Base-by-base conservation (phyloP, 192 early-diverging fungal species). In the Phycomyces nitens region DNA sequence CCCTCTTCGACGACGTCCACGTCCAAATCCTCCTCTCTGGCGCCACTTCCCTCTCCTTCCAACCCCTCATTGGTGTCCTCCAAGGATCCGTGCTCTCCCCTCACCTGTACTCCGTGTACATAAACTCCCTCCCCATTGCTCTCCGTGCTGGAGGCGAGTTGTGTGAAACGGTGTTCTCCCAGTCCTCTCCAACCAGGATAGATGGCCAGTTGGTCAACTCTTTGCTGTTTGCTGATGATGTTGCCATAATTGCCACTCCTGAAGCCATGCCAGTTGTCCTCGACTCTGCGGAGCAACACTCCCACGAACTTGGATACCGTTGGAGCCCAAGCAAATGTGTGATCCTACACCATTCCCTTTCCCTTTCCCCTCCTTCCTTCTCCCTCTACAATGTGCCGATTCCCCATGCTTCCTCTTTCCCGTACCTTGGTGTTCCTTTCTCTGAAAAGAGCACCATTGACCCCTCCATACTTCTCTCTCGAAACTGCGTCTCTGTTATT, bases 71-170 rank as follows among this genome's bases (percentile, higher is more conserved):
- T 29, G 69, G 62, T 11, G 56, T 71, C 0, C 69, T 71, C 15
- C 63, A 71, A 56, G 68, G 61, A 20, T 70, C 61, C 2, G 44
- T 70, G 0, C 54, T 70, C 1, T 51, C 24, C 9, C 68, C 68
- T 10, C 55, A 50, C 12, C 18, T 70, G 11, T 70, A 64, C 40
- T 70, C 68, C 0, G 22, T 61, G 11, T 70, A 63, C 14, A 70
- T 70, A 4, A 58, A 64, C 18, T 26, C 39, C 10, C 51, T 64
- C 3, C 61, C 68, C 22, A 18, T 0, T 3, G 15, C 20, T 29
- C 52, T 69, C 0, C 52, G 68, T 9, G 38, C 24, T 18, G 47
- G n/a, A 34, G 56, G 24, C 6, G 20, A 9, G 10, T n/a, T 4
- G 0, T 20, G 16, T 10, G 10, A 50, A 2, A 34, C 29, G 2